Base-by-base conservation (phyloP, 2,329 filamentous ascomycete genomes). In the Trichophyton rubrum region DNA sequence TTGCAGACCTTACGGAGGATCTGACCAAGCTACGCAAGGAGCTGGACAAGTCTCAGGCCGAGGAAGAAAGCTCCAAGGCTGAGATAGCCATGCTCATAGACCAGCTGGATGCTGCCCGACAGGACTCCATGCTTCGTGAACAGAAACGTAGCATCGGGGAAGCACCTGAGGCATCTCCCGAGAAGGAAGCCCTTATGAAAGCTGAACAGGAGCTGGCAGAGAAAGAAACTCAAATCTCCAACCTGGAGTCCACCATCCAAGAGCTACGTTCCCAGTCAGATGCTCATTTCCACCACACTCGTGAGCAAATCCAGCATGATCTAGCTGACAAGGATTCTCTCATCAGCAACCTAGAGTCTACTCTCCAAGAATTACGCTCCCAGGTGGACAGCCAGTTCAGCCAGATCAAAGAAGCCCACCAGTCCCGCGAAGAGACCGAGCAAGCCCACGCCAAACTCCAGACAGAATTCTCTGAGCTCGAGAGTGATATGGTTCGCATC, bases 11-110 rank as follows among this genome's bases (percentile, higher is more conserved):
- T 59, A 73, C 72, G 7, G 74, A 75, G 60, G 72, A 80, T 65
- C 64, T 79, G 65, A 79, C 82, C 20, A 81, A 85, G 63, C 84
- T 85, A 68, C 85, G 87, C 66, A 80, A 80, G 45, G 82, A 87
- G 64, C 71, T 88, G n/a, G 77, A 80, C 24, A 72, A 77, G 56
- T 84, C 82, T 66, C 71, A 75, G 35, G 69, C 70, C 56, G 74
- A 78, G 59, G 64, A 69, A 24, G 70, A 75, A 61, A 68, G 69
- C 59, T 68, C 70, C 11, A 72, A 69, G 62, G 72, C 75, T 27
- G 73, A 79, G 60, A 65, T 79, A 22, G 67, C 71, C 35, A 65
- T 73, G 57, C 68, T 76, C 33, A 74, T 73, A 68, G 71, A 75
- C 59, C 75, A 78, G 63, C 67, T 80, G 20, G 74, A 79, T 58